Evolutionary conservation across 2,329 filamentous ascomycete genomes (phyloP).

Genomic region (Aspergillus jensenii): DNA sequence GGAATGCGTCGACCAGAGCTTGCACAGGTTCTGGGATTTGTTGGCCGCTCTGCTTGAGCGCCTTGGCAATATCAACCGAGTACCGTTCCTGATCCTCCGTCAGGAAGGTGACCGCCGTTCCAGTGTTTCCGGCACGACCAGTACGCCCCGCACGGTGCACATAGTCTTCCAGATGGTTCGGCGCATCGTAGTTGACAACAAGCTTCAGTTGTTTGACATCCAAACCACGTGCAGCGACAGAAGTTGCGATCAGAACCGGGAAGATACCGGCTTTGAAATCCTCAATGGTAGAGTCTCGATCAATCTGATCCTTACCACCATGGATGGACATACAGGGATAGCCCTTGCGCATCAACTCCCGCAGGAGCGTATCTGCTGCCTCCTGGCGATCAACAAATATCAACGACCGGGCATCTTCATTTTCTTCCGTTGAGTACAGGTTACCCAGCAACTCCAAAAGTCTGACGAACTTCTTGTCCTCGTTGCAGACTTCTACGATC

Average conservation of each 20-base stretch:
- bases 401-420: conserved; percentile 85
- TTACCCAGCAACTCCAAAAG: conserved; percentile 84
- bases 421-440: conserved; percentile 68
- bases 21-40: conserved; percentile 70
- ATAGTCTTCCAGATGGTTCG: conserved; percentile 94
- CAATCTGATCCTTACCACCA: conserved; percentile 89
- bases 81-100: conserved; percentile 90
- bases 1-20: conserved; percentile 65
- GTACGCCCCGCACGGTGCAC: conserved; percentile 93
- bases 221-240: conserved; percentile 88
- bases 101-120: conserved; percentile 91
- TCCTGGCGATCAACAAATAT: conserved; percentile 94
- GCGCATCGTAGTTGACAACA: conserved; percentile 92
- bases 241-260: conserved; percentile 89
- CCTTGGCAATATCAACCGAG: conserved; percentile 83
- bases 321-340: conserved; percentile 94
- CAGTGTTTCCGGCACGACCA: conserved; percentile 89
- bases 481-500: conserved; percentile 81
- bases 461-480: conserved; percentile 79
- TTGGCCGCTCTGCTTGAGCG: conserved; percentile 87
- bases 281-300: conserved; percentile 85
- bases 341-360: conserved; percentile 76
- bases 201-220: conserved; percentile 96
- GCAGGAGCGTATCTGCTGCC: conserved; percentile 76
- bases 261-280: conserved; percentile 92